Percentiles rank a stretch among this genome's conserved stretches.
Evolutionary conservation across 129 eudicot genomes (phyloP).

Genomic region (Saussurea involucrata): DNA sequence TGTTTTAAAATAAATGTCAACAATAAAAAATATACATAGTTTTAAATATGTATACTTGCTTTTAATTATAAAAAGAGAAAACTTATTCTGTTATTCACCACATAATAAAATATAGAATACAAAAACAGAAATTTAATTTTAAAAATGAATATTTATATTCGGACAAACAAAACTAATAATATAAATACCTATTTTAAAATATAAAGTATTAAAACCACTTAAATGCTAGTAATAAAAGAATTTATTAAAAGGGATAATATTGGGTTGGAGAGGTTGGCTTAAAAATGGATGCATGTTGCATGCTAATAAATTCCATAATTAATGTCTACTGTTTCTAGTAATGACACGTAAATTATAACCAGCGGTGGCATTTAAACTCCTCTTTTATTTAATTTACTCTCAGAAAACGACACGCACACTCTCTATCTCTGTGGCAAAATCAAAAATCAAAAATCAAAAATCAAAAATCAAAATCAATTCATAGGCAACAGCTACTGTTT

Average conservation of each 20-base stretch:
- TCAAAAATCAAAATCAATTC: background rate
- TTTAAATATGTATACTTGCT: too few species aligned
- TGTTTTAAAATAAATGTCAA: too few species aligned
- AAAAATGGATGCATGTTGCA: conserved; percentile 13
- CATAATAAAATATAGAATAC: too few species aligned
- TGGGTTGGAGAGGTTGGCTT: conserved; percentile 1
- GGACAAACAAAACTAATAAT: too few species aligned
- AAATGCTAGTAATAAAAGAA: background rate
- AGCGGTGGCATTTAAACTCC: conserved; percentile 18
- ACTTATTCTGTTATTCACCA: too few species aligned
- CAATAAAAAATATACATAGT: too few species aligned
- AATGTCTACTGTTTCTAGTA: background rate
- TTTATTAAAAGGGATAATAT: conserved; percentile 5
- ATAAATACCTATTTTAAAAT: too few species aligned
- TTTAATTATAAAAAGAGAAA: too few species aligned
- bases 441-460: background rate
- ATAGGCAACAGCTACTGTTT: background rate
- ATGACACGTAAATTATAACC: conserved; percentile 19
- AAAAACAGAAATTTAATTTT: too few species aligned
- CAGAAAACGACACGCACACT: conserved; percentile 20
- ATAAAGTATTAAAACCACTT: too few species aligned
- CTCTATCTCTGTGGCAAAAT: conserved; percentile 2
- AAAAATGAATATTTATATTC: too few species aligned
- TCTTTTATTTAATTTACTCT: background rate
- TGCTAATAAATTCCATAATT: conserved; percentile 20